A percentile compares a stretch with the other conserved stretches of the same genome.
Conservation (phyloP, 768 basidiomycete species). For the Termitomyces sp. region DNA sequence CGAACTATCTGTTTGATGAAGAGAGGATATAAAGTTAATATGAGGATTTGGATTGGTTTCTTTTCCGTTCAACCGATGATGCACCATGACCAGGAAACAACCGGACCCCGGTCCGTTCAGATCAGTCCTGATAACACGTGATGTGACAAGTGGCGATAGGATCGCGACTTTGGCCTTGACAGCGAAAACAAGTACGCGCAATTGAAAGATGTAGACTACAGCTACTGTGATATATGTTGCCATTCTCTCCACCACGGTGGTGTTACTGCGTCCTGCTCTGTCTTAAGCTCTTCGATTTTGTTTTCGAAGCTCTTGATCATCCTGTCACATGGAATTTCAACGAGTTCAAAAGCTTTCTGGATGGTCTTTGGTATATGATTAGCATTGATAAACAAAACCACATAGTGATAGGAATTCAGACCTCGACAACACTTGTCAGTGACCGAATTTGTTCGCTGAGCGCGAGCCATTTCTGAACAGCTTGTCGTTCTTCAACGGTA, state of each 20-base stretch:
- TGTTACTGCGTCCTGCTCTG: slow-evolving; percentile 16
- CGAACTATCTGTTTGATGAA: slow-evolving; percentile 35
- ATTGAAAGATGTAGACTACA: neutral
- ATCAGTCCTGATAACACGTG: neutral
- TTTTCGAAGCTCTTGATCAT: slow-evolving; percentile 16
- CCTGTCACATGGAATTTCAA: too few species aligned
- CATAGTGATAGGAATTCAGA: neutral
- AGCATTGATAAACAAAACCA: neutral
- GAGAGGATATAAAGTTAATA: slow-evolving; percentile 69
- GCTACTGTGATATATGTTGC: slow-evolving; percentile 4
- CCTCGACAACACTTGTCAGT: slow-evolving; percentile 6
- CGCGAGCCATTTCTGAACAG: slow-evolving; percentile 31
- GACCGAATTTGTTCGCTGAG: slow-evolving; percentile 24
- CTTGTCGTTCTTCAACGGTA: slow-evolving; percentile 28
- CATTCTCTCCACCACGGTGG: slow-evolving; percentile 27
- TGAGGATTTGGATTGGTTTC: slow-evolving; percentile 71
- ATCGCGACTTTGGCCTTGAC: neutral
- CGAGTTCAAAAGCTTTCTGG: neutral
- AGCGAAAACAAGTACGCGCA: too few species aligned
- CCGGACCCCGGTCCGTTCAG: too few species aligned
- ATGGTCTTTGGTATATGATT: neutral
- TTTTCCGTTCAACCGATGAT: slow-evolving; percentile 61
- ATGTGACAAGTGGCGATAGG: slow-evolving; percentile 1
- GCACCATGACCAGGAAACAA: slow-evolving; percentile 55
- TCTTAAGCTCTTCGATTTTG: slow-evolving; percentile 7